Percentiles rank a stretch among this genome's conserved stretches.
These are phyloP conservation scores for Pythium vanterpoolii DNA, from an alignment of 352 stramenopile species.

Conservation along the genomic window DNA sequence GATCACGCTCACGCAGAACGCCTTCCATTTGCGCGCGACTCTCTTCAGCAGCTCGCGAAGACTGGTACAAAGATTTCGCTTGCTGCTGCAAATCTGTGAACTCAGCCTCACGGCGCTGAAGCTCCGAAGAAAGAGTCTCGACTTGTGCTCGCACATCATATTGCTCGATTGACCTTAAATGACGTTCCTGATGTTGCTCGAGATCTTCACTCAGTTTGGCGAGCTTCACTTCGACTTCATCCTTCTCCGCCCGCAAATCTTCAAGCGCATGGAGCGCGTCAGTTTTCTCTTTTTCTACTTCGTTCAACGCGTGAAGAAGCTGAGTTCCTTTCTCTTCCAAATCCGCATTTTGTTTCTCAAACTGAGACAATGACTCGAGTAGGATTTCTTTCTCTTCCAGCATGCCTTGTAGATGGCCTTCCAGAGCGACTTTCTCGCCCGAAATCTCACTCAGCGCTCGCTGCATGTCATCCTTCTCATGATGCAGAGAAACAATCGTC, in stretches of 20 bases:
- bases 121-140: conserved; percentile 2
- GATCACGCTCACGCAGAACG: conserved; percentile 10
- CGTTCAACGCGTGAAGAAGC: conserved; percentile 12
- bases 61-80: conserved; percentile 9
- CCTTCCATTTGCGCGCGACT: conserved; percentile 1
- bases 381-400: conserved; percentile 34
- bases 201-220: conserved; percentile 2
- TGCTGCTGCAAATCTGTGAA: conserved; percentile 14
- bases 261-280: conserved; percentile 6
- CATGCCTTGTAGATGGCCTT: conserved; percentile 40
- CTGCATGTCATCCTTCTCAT: conserved; percentile 65
- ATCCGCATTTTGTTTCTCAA: conserved; percentile 50
- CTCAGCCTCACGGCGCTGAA: conserved; percentile 17
- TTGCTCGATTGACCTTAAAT: neutral
- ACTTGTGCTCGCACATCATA: conserved; percentile 4
- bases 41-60: conserved; percentile 12
- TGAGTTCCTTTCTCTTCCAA: conserved; percentile 32
- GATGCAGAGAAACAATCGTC: conserved; percentile 42
- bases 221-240: conserved; percentile 6
- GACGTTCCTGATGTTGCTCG: conserved; percentile 1
- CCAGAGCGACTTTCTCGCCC: conserved; percentile 49
- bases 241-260: conserved; percentile 1
- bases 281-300: conserved; percentile 22
- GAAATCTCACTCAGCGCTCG: conserved; percentile 39
- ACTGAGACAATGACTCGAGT: conserved; percentile 29